phyloP scores from a whole-genome alignment of 129 eudicot species.

The Escallonia rubra region DNA sequence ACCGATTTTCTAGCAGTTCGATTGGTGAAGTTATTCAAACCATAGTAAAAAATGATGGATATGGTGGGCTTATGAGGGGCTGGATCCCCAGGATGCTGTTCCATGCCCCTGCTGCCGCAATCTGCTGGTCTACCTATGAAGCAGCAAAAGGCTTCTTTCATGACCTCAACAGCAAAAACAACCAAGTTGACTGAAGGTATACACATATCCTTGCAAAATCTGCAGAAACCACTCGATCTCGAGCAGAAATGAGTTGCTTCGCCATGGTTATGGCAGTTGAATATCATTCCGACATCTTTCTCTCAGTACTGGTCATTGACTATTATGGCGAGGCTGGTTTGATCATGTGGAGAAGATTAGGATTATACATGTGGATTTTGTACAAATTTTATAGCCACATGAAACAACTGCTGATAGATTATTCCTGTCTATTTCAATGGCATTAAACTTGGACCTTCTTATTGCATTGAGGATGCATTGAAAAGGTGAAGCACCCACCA shows the following conservation, averaged over 20 bases:
- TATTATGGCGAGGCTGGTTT: neutral
- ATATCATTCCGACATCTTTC: neutral
- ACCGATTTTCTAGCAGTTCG: slow-evolving; percentile 34
- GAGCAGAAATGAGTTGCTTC: neutral
- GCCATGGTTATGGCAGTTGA: neutral
- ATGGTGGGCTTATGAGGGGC: slow-evolving; percentile 42
- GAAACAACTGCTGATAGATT: neutral
- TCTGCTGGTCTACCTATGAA: slow-evolving; percentile 55
- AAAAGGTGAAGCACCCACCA: too few species aligned
- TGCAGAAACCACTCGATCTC: too few species aligned
- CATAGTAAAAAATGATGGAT: slow-evolving; percentile 42
- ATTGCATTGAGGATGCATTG: too few species aligned
- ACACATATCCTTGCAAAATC: neutral
- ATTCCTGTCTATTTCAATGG: too few species aligned
- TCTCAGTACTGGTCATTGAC: neutral
- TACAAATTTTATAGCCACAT: neutral
- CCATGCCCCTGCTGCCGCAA: slow-evolving; percentile 57
- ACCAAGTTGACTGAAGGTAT: slow-evolving; percentile 1
- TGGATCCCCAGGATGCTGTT: slow-evolving; percentile 50
- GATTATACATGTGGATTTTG: neutral
- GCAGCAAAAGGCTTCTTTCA: slow-evolving; percentile 37
- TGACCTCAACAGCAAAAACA: slow-evolving; percentile 23
- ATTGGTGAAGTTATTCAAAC: slow-evolving; percentile 26
- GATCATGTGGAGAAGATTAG: neutral
- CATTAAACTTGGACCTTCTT: too few species aligned